Percentiles rank a stretch among this genome's conserved stretches.
Evolutionary conservation across 2,329 filamentous ascomycete species (phyloP).

Genomic region (Fusarium temperatum): DNA sequence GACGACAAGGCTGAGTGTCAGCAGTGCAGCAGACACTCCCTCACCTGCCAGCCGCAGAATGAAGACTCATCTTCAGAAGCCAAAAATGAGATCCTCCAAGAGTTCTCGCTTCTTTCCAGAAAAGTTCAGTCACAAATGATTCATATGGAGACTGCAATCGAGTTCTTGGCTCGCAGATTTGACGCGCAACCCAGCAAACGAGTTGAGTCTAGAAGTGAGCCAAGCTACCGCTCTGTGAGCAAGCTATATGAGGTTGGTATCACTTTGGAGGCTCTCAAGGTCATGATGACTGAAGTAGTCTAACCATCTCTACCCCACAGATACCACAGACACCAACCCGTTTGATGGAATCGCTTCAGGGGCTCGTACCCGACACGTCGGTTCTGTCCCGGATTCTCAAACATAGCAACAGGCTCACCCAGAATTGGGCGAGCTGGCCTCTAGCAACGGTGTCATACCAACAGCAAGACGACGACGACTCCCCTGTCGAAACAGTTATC

Average conservation of each 20-base stretch:
- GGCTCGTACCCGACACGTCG: not conserved
- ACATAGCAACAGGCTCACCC: slow-evolving; percentile 15
- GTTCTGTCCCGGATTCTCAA: slow-evolving; percentile 8
- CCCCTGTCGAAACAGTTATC: not conserved
- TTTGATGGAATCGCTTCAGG: not conserved
- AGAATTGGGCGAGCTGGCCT: slow-evolving; percentile 33
- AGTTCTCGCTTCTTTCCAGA: not conserved
- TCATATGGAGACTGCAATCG: slow-evolving; percentile 9
- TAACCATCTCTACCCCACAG: not conserved
- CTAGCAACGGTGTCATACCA: not conserved
- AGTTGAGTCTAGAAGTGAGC: not conserved
- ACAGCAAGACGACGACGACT: not conserved
- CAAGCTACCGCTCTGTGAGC: not conserved
- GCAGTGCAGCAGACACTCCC: slow-evolving; percentile 56
- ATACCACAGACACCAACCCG: not conserved
- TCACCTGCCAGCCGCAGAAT: slow-evolving; percentile 56
- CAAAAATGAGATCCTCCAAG: not conserved
- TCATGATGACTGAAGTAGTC: not conserved
- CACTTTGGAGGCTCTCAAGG: not conserved
- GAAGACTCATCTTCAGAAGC: not conserved
- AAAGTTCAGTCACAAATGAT: slow-evolving; percentile 15
- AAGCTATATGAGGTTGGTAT: not conserved
- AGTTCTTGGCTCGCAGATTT: not conserved
- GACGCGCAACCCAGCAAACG: not conserved
- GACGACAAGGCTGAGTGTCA: slow-evolving; percentile 50